Conservation (phyloP, 768 basidiomycete species). For the Trametes sanguinea region DNA sequence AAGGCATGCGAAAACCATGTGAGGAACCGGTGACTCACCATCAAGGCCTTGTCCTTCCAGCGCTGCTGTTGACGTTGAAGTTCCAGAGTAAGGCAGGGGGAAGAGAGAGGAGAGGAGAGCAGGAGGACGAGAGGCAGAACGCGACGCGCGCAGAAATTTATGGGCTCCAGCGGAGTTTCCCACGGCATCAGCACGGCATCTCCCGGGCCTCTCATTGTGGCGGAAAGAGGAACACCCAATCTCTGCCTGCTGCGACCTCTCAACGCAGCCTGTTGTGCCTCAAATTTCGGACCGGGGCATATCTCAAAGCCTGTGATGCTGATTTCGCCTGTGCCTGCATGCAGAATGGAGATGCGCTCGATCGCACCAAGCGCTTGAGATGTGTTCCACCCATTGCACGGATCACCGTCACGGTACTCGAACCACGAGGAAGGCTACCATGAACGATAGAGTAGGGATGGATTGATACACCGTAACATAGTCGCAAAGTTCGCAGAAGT, state of each 20-base stretch:
- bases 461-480: no score
- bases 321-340: no score
- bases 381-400: no score
- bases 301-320: no score
- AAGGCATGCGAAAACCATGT: not conserved
- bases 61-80: not conserved
- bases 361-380: no score
- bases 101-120: not conserved
- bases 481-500: not conserved
- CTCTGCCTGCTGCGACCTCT: no score
- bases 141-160: conserved; percentile 1
- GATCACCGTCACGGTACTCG: no score
- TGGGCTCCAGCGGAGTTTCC: not conserved
- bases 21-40: not conserved
- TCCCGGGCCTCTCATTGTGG: not conserved
- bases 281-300: no score
- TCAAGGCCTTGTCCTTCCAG: not conserved
- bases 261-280: no score
- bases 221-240: not conserved
- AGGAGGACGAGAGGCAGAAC: not conserved
- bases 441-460: not conserved
- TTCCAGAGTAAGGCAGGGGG: not conserved
- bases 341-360: no score
- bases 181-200: not conserved
- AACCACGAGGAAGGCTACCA: no score